Conservation (phyloP, 768 basidiomycete genomes). For the Psilocybe cyanescens region DNA sequence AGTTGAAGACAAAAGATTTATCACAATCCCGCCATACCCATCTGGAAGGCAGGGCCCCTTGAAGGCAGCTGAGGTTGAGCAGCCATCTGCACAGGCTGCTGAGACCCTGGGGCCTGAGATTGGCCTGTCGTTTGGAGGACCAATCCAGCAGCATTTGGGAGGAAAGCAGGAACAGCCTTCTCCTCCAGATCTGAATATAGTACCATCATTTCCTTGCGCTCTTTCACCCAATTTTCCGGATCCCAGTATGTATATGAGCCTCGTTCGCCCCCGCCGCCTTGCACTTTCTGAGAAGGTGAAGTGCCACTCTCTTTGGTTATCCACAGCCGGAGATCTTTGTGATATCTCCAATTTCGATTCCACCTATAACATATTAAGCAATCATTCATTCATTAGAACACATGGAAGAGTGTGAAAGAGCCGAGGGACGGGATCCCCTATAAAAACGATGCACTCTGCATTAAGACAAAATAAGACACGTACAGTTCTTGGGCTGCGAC, state of each 20-base stretch:
- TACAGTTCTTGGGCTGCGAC: slow-evolving; percentile 95
- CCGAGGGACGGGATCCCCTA: background rate
- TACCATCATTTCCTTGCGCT: slow-evolving; percentile 78
- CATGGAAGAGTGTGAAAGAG: slow-evolving; percentile 4
- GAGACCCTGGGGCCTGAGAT: slow-evolving; percentile 24
- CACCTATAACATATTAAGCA: slow-evolving; percentile 52
- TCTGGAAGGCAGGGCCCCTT: slow-evolving; percentile 48
- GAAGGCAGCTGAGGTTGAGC: slow-evolving; percentile 41
- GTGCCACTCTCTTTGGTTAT: slow-evolving; percentile 90
- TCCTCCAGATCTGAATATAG: slow-evolving; percentile 77
- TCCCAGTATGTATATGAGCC: slow-evolving; percentile 94
- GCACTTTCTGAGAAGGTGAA: slow-evolving; percentile 74
- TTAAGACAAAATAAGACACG: slow-evolving; percentile 37
- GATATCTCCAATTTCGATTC: slow-evolving; percentile 95
- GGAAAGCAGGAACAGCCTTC: slow-evolving; percentile 67
- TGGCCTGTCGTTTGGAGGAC: slow-evolving; percentile 25
- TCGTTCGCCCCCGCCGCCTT: slow-evolving; percentile 82
- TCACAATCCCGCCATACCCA: slow-evolving; percentile 56
- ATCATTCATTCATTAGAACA: slow-evolving; percentile 5
- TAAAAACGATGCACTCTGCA: background rate
- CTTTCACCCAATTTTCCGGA: slow-evolving; percentile 77
- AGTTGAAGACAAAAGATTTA: slow-evolving; percentile 18
- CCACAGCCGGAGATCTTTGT: slow-evolving; percentile 86
- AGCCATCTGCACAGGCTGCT: slow-evolving; percentile 42
- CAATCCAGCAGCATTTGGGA: slow-evolving; percentile 40